Evolutionary conservation across 164 flowering plant genomes (phyloP), one percentile per base, ranked within the genome.

Genomic region (Stephania yunnanensis): DNA sequence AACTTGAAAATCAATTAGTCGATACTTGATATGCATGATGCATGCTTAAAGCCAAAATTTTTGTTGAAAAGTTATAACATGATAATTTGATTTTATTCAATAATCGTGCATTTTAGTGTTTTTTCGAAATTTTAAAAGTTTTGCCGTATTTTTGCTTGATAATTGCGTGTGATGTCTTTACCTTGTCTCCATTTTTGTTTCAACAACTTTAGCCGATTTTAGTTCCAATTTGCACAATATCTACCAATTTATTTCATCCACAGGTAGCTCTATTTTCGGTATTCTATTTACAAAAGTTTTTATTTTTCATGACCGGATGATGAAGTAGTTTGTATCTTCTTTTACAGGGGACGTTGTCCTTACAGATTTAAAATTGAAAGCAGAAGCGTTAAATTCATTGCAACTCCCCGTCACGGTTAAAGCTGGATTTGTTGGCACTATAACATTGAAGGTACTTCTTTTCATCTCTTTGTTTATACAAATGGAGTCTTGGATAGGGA

Each of bases 341-440:
- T 46, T 71, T 58, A 29, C 78, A 96, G 99, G 99, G 63, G 97
- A 96, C 86, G 99, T 96, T 78, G 97, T 96, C 75, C 97, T 96
- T 70, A 91, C 80, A 81, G 99, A 96, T 84, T 87, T 96, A 85
- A 91, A 89, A 79, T 80, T 96, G 81, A 96, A 96, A 86, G 97
- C 99, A 15, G 99, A 96, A 80, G 99, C 99, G 46, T 85, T 94
- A 42, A 96, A 96, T 84, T 84, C 95, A 9, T 81, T 96, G 19
- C 91, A 82, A 78, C 97, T 96, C 82, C 99, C 99, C 31, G 97
- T 96, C 71, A 89, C 90, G 0, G 98, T 94, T 46, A 94, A 91
- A 86, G 94, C 95, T 84, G 99, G 99, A 45, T 96, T 96, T 83
- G 87, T 96, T 80, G 99, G 99, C 69, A 86, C 94, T 9, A 90